Conservation (phyloP, 768 basidiomycete species). For the Lyophyllum semitale region DNA sequence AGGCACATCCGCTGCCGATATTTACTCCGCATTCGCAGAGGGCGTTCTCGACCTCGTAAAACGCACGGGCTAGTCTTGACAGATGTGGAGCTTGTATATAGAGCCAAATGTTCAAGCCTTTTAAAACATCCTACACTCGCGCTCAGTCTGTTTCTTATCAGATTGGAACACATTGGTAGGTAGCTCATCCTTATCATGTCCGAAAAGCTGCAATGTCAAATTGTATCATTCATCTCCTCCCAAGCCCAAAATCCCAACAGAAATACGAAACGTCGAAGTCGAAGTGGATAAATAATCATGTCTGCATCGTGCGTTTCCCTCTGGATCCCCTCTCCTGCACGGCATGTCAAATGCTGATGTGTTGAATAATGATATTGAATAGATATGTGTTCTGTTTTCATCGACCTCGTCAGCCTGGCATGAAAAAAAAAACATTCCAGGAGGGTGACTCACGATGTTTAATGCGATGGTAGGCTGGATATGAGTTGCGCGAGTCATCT, state of each 20-base stretch:
- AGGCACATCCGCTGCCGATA: slow-evolving; percentile 40
- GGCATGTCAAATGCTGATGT: background rate
- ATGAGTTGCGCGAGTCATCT: slow-evolving; percentile 3
- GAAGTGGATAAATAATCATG: slow-evolving; percentile 6
- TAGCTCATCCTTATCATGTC: too few relatives aligned
- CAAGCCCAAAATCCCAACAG: background rate
- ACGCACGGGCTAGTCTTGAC: background rate
- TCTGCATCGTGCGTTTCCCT: slow-evolving; percentile 1
- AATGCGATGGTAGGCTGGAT: background rate
- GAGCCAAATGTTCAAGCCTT: background rate
- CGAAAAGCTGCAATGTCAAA: too few relatives aligned
- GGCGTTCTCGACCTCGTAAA: slow-evolving; percentile 13
- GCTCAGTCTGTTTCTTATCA: too few relatives aligned
- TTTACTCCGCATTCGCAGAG: slow-evolving; percentile 25
- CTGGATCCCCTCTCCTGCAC: background rate
- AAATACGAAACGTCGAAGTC: slow-evolving; percentile 5
- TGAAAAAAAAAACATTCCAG: background rate
- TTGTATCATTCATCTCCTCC: too few relatives aligned
- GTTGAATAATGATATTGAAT: background rate
- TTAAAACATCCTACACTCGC: too few relatives aligned
- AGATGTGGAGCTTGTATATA: too few relatives aligned
- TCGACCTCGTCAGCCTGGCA: background rate
- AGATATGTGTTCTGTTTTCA: too few relatives aligned
- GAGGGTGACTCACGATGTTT: background rate
- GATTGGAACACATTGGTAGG: too few relatives aligned